Conservation (phyloP, 305 asterid genomes). For the Salvia sclarea region DNA sequence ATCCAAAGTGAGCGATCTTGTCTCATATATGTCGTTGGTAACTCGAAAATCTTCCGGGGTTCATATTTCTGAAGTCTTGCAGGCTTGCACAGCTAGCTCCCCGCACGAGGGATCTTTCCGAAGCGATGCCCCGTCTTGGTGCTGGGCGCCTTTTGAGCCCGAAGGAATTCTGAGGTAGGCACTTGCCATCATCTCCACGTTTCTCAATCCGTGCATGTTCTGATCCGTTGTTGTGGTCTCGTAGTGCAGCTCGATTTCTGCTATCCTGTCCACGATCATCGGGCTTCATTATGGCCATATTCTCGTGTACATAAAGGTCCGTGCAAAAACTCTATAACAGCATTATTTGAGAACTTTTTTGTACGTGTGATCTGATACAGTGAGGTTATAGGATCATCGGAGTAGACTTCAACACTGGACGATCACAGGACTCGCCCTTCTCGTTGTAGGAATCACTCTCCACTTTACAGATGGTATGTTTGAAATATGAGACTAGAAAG, state of each 20-base stretch:
- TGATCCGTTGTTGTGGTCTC: not conserved
- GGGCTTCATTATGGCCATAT: conserved; percentile 82
- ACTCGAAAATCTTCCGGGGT: not conserved
- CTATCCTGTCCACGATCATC: conserved; percentile 64
- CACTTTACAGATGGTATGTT: conserved; percentile 65
- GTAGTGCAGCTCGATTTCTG: conserved; percentile 70
- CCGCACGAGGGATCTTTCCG: conserved; percentile 66
- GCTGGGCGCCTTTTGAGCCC: conserved; percentile 78
- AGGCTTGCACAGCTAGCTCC: conserved; percentile 65
- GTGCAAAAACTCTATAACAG: not conserved
- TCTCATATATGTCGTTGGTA: not conserved
- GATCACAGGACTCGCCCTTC: conserved; percentile 53
- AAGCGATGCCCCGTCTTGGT: conserved; percentile 70
- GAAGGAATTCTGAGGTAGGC: conserved; percentile 76
- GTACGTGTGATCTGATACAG: conserved; percentile 3
- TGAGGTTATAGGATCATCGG: conserved; percentile 51
- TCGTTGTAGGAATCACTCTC: conserved; percentile 55
- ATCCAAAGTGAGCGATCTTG: conserved; percentile 49
- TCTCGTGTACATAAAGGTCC: conserved; percentile 64
- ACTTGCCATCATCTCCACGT: not conserved
- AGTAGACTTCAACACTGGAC: conserved; percentile 69
- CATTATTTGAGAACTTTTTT: not conserved
- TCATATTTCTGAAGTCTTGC: conserved; percentile 25
- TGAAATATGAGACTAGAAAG: not conserved
- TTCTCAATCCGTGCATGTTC: too few relatives aligned